Evolutionary conservation across 345 rosid genomes (phyloP).

Genomic region (Eucalyptus albens): DNA sequence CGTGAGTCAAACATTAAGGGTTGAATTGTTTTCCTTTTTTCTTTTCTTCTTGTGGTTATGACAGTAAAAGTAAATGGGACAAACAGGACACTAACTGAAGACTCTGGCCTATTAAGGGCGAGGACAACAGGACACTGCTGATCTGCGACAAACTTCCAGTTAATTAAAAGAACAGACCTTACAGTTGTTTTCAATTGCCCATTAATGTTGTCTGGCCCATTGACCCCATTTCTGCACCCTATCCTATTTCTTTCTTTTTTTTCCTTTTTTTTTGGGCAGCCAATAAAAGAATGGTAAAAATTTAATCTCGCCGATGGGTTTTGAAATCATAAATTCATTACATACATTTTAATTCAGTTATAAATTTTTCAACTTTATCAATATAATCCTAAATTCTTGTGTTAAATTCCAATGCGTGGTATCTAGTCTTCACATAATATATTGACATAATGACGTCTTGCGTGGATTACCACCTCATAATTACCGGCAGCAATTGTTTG

Average conservation of each 20-base stretch:
- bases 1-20: background rate
- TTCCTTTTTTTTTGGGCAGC: background rate
- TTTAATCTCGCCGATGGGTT: background rate
- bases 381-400: accelerated
- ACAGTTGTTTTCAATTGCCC: background rate
- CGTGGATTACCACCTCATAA: accelerated
- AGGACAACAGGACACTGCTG: background rate
- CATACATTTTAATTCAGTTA: accelerated
- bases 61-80: background rate
- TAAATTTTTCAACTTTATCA: background rate
- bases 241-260: background rate
- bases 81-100: background rate
- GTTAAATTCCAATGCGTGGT: background rate
- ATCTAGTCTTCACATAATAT: background rate
- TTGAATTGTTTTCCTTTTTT: background rate
- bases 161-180: background rate
- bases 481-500: accelerated
- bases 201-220: background rate
- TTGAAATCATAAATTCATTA: background rate
- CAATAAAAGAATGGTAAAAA: background rate
- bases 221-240: background rate
- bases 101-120: background rate
- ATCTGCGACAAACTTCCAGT: background rate
- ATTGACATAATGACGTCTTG: too few relatives aligned
- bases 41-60: background rate